phyloP scores from a whole-genome alignment of 495 filamentous ascomycete species.

The Penicillium subrubescens region DNA sequence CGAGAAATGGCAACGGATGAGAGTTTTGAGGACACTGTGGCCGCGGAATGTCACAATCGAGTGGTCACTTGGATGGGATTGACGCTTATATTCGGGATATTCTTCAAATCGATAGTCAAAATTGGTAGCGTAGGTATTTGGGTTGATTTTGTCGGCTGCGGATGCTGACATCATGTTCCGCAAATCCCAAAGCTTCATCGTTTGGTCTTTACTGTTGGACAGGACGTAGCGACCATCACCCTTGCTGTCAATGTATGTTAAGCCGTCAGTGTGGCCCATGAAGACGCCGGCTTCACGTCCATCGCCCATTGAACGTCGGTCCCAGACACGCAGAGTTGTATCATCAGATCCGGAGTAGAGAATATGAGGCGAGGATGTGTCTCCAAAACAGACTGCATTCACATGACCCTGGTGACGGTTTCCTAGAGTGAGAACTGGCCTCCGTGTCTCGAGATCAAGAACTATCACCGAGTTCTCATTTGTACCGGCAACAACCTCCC shows the following conservation, averaged over 20 bases:
- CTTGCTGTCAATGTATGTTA: slow-evolving; percentile 96
- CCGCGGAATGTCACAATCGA: slow-evolving; percentile 92
- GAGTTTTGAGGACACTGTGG: slow-evolving; percentile 81
- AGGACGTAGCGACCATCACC: slow-evolving; percentile 93
- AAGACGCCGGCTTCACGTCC: slow-evolving; percentile 88
- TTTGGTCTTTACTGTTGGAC: slow-evolving; percentile 94
- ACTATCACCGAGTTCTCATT: slow-evolving; percentile 77
- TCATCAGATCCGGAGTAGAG: slow-evolving; percentile 93
- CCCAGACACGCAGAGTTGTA: slow-evolving; percentile 81
- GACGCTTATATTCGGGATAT: slow-evolving; percentile 69
- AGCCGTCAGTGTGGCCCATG: slow-evolving; percentile 88
- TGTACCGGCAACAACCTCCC: slow-evolving; percentile 89
- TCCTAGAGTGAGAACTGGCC: slow-evolving; percentile 69
- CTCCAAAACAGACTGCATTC: slow-evolving; percentile 96
- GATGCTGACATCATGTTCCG: slow-evolving; percentile 76
- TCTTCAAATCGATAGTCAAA: slow-evolving; percentile 86
- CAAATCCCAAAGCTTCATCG: slow-evolving; percentile 97
- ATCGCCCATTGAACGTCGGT: slow-evolving; percentile 86
- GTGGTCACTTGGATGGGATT: slow-evolving; percentile 81
- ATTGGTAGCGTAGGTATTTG: slow-evolving; percentile 58
- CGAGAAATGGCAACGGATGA: slow-evolving; percentile 96
- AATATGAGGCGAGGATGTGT: slow-evolving; percentile 86
- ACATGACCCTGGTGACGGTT: slow-evolving; percentile 83
- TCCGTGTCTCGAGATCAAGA: slow-evolving; percentile 86
- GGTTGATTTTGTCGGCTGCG: slow-evolving; percentile 57